Evolutionary conservation across 176 grass and related monocot genomes (phyloP), one percentile per base, ranked within the genome.

Genomic region (Oryza glumipatula): DNA sequence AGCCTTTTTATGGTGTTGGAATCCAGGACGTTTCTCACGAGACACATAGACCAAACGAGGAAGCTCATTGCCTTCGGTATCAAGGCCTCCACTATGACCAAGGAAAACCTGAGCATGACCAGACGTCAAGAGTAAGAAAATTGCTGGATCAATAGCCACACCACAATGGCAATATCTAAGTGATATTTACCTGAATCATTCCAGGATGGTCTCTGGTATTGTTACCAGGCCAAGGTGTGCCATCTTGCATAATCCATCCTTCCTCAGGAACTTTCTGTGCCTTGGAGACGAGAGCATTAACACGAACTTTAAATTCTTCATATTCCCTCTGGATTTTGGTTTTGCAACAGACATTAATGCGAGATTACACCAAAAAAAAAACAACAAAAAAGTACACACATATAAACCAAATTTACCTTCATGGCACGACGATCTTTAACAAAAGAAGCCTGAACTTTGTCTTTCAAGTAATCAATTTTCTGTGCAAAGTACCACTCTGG

Each of bases 241-340:
- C 93, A 90, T 98, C 96, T 89, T 95, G 96, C 96, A 98, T 98
- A 60, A 98, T 95, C 96, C 96, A 98, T 83, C 96, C 96, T 83
- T 95, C 93, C 60, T 95, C 93, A 2, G 96, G 96, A 92, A 98
- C 85, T 92, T 98, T 98, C 76, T 98, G 83, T 83, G 96, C 96
- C 80, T 95, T 98, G 23, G 96, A 88, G 77, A 98, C 96, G 74
- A 98, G 96, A 21, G 77, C 89, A 72, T 98, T 98, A 72, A 98
- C 2, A 35, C 96, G 88, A 68, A 98, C 80, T 84, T 98, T 98
- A 86, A 98, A 98, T 83, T 98, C 96, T 89, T 98, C 96, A 87
- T 98, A 98, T 90, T 98, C 96, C 86, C 96, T 95, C 96, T 98
- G 72, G 64, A 65, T 3, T 88, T 85, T 76, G 68, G 80, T 78